Percentiles rank a stretch among this genome's conserved stretches.
These are phyloP conservation scores for Cadophora gregata DNA, from an alignment of 2,329 filamentous ascomycete genomes.

Conservation along the genomic window DNA sequence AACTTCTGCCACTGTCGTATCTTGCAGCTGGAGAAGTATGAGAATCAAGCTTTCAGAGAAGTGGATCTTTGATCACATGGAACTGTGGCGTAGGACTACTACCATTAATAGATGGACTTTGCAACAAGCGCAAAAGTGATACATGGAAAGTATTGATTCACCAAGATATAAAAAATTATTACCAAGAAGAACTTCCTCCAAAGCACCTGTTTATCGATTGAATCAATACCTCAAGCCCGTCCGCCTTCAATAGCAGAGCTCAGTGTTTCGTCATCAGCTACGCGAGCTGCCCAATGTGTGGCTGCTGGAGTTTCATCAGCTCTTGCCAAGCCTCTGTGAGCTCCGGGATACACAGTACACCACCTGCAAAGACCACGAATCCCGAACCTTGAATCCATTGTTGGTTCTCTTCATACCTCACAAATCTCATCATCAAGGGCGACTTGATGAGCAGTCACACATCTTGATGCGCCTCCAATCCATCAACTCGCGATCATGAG, in stretches of 20 bases:
- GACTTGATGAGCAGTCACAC: constrained; percentile 35
- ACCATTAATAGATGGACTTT: no score
- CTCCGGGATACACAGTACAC: constrained; percentile 14
- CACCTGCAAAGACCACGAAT: constrained; percentile 24
- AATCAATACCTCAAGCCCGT: not conserved
- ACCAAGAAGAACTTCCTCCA: not conserved
- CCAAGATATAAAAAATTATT: not conserved
- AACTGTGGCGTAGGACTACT: constrained; percentile 1
- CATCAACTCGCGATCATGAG: constrained; percentile 43
- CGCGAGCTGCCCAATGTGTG: not conserved
- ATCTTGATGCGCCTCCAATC: constrained; percentile 43
- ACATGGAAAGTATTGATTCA: not conserved
- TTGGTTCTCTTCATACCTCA: not conserved
- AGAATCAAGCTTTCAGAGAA: constrained; percentile 15
- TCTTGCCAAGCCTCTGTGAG: constrained; percentile 17
- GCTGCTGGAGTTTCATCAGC: constrained; percentile 18
- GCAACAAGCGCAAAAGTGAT: not conserved
- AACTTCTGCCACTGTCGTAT: not conserved
- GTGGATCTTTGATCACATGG: constrained; percentile 14
- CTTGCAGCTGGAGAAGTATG: not conserved
- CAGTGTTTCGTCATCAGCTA: constrained; percentile 6
- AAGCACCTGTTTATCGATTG: not conserved
- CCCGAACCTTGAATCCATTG: constrained; percentile 12
- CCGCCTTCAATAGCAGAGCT: not conserved
- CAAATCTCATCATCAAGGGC: constrained; percentile 20